Evolutionary conservation across 106 monocot species (phyloP), one percentile per base, ranked within the genome.

Genomic region (Hemerocallis citrina): DNA sequence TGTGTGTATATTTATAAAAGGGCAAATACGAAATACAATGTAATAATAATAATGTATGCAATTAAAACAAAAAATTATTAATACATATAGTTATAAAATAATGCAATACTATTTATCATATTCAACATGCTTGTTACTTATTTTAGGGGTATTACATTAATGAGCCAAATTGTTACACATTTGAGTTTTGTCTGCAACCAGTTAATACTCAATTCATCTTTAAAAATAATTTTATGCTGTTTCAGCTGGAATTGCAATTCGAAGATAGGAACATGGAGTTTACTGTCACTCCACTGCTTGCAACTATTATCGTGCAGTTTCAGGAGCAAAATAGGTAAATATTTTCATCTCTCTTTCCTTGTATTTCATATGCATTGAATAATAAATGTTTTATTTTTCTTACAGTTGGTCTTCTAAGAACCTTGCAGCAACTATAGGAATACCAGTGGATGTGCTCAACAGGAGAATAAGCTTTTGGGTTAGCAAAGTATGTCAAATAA

Each of bases 221-320:
- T n/a, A n/a, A n/a, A n/a, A n/a, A n/a, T 48, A 28, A 27, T 51
- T 2, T 70, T 43, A 17, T 65, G 22, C 23, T 72, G 35, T 71
- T 69, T 64, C 73, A 98, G 98, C 54, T 98, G 45, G 98, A 98
- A 63, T 59, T 98, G 65, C 77, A 92, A 72, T 98, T 98, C 76
- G 91, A 77, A 55, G 85, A 70, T 63, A 70, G 80, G 52, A 82
- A 31, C 35, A 49, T 92, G 70, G 82, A 88, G 45, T 98, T 98
- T 64, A 80, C 75, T 47, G 91, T 92, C 56, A 64, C 88, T 43
- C 98, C 92, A 68, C 49, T 88, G 7, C 92, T 92, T 62, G 98
- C 92, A 67, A 77, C 79, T 36, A 92, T 98, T 65, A 85, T 98
- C 34, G 82, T 98, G 98, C 77, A 85, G 73, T 98, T 98, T 79